These are phyloP conservation scores for Saprolegnia diclina DNA, from an alignment of 352 stramenopile species.

Conservation along the genomic window DNA sequence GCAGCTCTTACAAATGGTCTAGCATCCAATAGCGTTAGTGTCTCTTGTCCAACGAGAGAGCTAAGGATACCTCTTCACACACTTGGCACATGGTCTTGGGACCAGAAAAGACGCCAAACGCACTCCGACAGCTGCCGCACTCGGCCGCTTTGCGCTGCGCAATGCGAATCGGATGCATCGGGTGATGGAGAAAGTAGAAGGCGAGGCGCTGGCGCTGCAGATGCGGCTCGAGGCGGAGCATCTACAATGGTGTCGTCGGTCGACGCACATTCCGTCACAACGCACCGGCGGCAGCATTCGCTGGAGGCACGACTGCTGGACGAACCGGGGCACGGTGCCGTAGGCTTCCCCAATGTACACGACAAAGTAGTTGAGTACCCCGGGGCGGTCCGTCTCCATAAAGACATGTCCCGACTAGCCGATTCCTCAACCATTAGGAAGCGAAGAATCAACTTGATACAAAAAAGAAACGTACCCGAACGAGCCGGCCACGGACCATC, in stretches of 20 bases:
- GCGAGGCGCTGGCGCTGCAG: not conserved
- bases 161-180: not conserved
- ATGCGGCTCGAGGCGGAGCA: slow-evolving; percentile 1
- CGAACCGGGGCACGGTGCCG: slow-evolving; percentile 1
- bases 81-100: slow-evolving; percentile 12
- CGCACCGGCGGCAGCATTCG: slow-evolving; percentile 2
- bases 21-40: not conserved
- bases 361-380: slow-evolving; percentile 8
- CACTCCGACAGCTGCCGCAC: not conserved
- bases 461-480: not conserved
- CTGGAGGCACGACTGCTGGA: slow-evolving; percentile 7
- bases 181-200: slow-evolving; percentile 12
- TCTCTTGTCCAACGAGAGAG: not conserved
- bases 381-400: slow-evolving; percentile 9
- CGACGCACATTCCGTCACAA: not conserved
- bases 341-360: slow-evolving; percentile 7
- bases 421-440: not conserved
- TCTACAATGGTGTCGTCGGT: not conserved
- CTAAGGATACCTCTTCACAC: not conserved
- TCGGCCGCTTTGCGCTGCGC: not conserved
- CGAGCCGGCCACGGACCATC: slow-evolving; percentile 40
- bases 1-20: slow-evolving; percentile 6
- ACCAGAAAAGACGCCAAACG: not conserved
- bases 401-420: slow-evolving; percentile 22
- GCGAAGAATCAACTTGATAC: slow-evolving; percentile 16